Evolutionary conservation across 768 basidiomycete species (phyloP), one percentile per base, ranked within the genome.

Genomic region (Chlorophyllum brunneum): DNA sequence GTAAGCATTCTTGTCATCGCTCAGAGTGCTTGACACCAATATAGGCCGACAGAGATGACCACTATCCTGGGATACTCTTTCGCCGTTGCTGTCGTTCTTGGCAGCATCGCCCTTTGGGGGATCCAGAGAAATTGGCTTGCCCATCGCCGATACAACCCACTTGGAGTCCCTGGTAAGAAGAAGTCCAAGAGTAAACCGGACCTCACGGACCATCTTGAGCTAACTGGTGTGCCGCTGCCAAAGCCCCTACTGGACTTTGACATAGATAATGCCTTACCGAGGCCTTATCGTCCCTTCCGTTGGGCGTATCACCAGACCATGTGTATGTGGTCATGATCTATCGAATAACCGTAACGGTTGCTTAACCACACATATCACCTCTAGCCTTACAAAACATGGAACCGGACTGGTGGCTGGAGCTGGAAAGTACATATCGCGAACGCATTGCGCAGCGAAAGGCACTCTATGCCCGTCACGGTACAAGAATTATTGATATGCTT

Each of bases 241-340:
- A 65, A 55, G 1, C 72, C 79, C 20, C 50, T 78, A 2, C 57
- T 54, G 20, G 55, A 71, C 22, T 81, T 82, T 46, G 62, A 79
- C 45, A 61, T 81, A 26, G 64, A 67, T 43, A 65, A 55, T 3
- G 70, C 78, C 7, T 71, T 65, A 51, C 65, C 80, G 2, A 69
- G 79, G 42, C 80, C 80, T 11, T 81, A 81, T 61, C 70, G 80
- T 22, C 80, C 80, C 0, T 78, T 81, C 57, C 70, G 78, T 55
- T 81, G 79, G 78, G 65, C 65, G 41, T 81, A 79, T 50, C 72
- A 79, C 55, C 80, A 81, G 56, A 79, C 65, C n/a, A 80, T 80
- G 79, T 69, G 78, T 79, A 60, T 30, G 71, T 58, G n/a, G n/a
- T 31, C 5, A 20, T 7, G 20, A 26, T 11, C 15, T 6, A 11